phyloP scores from a whole-genome alignment of 495 filamentous ascomycete species.

The Beverwykella pulmonaria region DNA sequence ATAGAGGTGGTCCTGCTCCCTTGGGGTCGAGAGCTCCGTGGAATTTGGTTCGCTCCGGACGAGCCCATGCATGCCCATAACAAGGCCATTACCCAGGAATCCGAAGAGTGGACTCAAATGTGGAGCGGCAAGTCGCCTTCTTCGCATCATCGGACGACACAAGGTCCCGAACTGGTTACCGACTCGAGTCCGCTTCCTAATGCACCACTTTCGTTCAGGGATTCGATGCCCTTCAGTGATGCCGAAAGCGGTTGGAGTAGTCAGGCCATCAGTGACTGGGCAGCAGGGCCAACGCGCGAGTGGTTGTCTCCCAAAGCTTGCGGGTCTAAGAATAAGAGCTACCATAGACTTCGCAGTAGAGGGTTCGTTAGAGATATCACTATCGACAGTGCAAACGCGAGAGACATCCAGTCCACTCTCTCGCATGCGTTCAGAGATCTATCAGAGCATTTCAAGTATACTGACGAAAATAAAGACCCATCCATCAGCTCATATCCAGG shows the following conservation, averaged over 20 bases:
- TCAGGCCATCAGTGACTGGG: constrained; percentile 49
- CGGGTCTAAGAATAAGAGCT: constrained; percentile 55
- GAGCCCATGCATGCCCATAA: constrained; percentile 51
- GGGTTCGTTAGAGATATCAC: constrained; percentile 64
- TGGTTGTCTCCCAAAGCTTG: constrained; percentile 65
- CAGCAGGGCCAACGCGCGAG: constrained; percentile 42
- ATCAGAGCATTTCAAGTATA: constrained; percentile 42
- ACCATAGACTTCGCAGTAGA: constrained; percentile 65
- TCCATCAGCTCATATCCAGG: constrained; percentile 37
- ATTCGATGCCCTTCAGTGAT: constrained; percentile 13
- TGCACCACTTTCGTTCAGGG: background rate
- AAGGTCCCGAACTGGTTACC: background rate
- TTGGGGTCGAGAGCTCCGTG: constrained; percentile 60
- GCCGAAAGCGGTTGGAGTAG: constrained; percentile 45
- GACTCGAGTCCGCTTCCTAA: background rate
- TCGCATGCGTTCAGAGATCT: constrained; percentile 59
- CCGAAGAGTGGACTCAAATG: constrained; percentile 62
- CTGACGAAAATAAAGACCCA: constrained; percentile 14
- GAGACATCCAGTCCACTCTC: constrained; percentile 63
- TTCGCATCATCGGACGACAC: background rate
- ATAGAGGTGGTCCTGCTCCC: constrained; percentile 71
- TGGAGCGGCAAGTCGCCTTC: constrained; percentile 31
- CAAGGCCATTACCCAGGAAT: constrained; percentile 44
- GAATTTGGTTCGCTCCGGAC: constrained; percentile 60
- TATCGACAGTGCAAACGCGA: constrained; percentile 60